Base-by-base conservation (phyloP, 2,329 filamentous ascomycete species). In the Teratosphaeria destructans region DNA sequence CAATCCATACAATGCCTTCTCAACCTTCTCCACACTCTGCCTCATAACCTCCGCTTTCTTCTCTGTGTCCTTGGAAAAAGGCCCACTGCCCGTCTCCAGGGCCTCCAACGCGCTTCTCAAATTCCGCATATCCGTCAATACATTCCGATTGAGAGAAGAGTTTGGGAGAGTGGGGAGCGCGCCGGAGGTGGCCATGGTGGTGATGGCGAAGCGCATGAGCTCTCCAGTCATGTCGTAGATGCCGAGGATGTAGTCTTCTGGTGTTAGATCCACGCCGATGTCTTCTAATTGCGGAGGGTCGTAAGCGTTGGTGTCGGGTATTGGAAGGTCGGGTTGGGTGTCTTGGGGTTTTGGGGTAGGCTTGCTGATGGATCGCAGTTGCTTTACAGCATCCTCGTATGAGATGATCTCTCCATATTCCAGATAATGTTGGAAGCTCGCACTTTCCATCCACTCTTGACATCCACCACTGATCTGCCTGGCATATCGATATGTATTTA, bases 181-280 rank as follows among this genome's bases (percentile, higher is more conserved):
- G 14, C 87, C 88, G 7, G 79, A 86, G 5, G 91, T 88, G 0
- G 91, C 91, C 72, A 95, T 88, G 29, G 86, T 85, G 5, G 92
- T 92, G 56, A 96, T 94, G 0, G 90, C 91, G 74, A 96, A 97
- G 34, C 92, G 84, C 94, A 99, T 99, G 78, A 97, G 81, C 77
- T 99, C 94, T 47, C 94, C 94, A 1, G 92, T 92, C 66, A 97
- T 82, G 73, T 99, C 94, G 70, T 96, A 96, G 2, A 99, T 76
- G 8, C 93, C 94, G 63, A 94, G 86, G 60, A 96, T 76, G 71
- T 96, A 97, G 74, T 99, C 94, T 59, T 93, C 85, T 29, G 85
- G 81, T 1, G 88, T 90, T 23, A 96, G 78, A 0, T 79, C 68
- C 2, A 96, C 81, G 1, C 79, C 80, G 0, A 76, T 72, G 3